A percentile compares a stretch with the other conserved stretches of the same genome.
Conservation (phyloP, 2,329 filamentous ascomycete genomes). For the Raffaelea deltoideospora region DNA sequence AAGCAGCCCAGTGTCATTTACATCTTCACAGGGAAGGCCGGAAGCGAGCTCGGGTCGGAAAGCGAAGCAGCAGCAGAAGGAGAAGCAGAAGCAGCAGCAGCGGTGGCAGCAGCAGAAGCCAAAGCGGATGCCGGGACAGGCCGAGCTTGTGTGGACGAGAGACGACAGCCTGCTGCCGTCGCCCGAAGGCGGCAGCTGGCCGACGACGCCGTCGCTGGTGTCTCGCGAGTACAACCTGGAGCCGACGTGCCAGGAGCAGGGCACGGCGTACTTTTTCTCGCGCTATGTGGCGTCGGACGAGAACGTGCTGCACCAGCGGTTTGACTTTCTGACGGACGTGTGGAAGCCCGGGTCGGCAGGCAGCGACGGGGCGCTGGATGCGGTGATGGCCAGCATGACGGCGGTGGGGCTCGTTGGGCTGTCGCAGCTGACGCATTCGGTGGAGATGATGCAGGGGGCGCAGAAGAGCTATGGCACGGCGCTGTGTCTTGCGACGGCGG, state of each 20-base stretch:
- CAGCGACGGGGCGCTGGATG: slow-evolving; percentile 22
- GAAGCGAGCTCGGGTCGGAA: too few relatives aligned
- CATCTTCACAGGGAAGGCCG: too few relatives aligned
- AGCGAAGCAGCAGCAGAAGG: too few relatives aligned
- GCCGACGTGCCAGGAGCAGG: slow-evolving; percentile 25
- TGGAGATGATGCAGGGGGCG: slow-evolving; percentile 29
- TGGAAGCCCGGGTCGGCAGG: slow-evolving; percentile 27
- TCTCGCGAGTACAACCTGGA: slow-evolving; percentile 17
- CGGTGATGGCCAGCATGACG: slow-evolving; percentile 35
- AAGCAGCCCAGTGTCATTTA: too few relatives aligned
- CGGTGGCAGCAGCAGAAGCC: neutral
- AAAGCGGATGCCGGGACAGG: neutral
- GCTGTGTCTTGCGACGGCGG: slow-evolving; percentile 32
- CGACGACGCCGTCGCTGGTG: slow-evolving; percentile 13
- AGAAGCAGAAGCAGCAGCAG: neutral
- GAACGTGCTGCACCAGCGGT: slow-evolving; percentile 30
- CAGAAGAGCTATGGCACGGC: slow-evolving; percentile 35
- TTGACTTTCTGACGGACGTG: slow-evolving; percentile 37
- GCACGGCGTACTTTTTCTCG: slow-evolving; percentile 34
- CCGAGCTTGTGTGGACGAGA: slow-evolving; percentile 6
- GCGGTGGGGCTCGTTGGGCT: slow-evolving; percentile 38
- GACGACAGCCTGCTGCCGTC: slow-evolving; percentile 17
- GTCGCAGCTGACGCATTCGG: slow-evolving; percentile 27
- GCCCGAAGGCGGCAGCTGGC: slow-evolving; percentile 18
- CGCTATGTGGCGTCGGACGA: slow-evolving; percentile 32